Base-by-base conservation (phyloP, 257 asterid genomes). In the Euphrasia confusa region DNA sequence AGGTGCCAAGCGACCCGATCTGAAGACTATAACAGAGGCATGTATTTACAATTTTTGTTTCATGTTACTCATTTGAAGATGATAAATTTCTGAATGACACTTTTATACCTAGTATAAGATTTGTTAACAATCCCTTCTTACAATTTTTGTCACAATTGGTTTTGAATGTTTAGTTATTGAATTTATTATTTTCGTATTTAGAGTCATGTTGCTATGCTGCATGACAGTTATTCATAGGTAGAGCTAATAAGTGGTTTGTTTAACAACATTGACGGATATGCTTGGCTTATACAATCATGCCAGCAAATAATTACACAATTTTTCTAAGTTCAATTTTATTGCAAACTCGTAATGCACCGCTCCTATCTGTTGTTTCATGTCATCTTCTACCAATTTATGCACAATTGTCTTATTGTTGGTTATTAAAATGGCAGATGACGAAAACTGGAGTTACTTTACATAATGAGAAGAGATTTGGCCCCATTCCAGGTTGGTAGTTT, bases 401-500 rank as follows among this genome's bases (percentile, higher is more conserved):
- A 44, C 40, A 42, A 40, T 8, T 27, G 13, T 48, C 55, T 58
- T 54, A 18, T 49, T 60, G 53, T 32, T 70, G 66, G 45, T 28
- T 26, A 27, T 52, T 44, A 64, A 69, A 69, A 65, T 70, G 73
- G 72, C 95, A 90, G 98, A 88, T 90, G 95, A 68, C 35, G 67
- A 64, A 68, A 56, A 61, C 63, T 54, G 8, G 61, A 74, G 55
- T 77, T 45, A 66, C 59, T 56, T 35, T 90, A 59, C 30, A 80
- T 71, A 8, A 83, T 11, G 66, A 72, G 66, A 88, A 80, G 67
- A 76, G 75, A 70, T 9, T 83, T 58, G 98, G 96, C 57, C 28
- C 80, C 64, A 75, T 90, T 77, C 88, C 96, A 85, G 98, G 98
- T 90, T 74, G 61, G 80, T 71, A 53, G 33, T 62, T 47, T 26